Percentiles rank a stretch among this genome's conserved stretches.
Conservation (phyloP, 441 rosid species). For the Pelargonium citronellum region DNA sequence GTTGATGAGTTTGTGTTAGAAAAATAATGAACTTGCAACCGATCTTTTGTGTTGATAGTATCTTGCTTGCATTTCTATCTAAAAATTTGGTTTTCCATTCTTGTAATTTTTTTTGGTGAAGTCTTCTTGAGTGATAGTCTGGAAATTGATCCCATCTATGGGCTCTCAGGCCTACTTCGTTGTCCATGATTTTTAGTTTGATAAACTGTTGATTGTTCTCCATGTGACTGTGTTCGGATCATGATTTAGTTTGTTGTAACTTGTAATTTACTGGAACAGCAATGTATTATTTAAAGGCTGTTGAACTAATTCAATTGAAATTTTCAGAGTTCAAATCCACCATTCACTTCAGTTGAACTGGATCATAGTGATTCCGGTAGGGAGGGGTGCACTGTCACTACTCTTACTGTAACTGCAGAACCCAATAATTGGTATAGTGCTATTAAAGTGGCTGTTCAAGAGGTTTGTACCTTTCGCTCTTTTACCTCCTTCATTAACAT, state of each 20-base stretch:
- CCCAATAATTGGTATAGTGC: conserved; percentile 98
- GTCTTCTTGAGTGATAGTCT: not conserved
- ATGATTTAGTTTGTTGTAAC: not conserved
- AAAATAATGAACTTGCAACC: not conserved
- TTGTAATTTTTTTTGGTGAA: not conserved
- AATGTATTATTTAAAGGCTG: conserved; percentile 10
- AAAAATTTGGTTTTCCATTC: not conserved
- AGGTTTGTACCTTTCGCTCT: conserved; percentile 48
- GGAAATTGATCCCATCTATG: not conserved
- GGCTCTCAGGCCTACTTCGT: not conserved
- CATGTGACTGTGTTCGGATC: not conserved
- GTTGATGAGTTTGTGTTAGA: not conserved
- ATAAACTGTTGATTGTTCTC: not conserved
- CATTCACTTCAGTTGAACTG: conserved; percentile 97
- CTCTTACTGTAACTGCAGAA: conserved; percentile 97
- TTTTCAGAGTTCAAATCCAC: conserved; percentile 97
- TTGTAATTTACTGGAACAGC: not conserved
- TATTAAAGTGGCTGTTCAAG: conserved; percentile 91
- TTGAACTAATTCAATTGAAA: conserved; percentile 26
- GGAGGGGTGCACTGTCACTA: conserved; percentile 99
- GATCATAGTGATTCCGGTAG: conserved; percentile 99
- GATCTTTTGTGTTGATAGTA: not conserved
- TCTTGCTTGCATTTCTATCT: not conserved
- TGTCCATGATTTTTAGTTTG: not conserved
- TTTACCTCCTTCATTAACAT: conserved; percentile 10